Evolutionary conservation across 2,329 filamentous ascomycete species (phyloP), one percentile per base, ranked within the genome.

Genomic region (Trichoderma atroviride): DNA sequence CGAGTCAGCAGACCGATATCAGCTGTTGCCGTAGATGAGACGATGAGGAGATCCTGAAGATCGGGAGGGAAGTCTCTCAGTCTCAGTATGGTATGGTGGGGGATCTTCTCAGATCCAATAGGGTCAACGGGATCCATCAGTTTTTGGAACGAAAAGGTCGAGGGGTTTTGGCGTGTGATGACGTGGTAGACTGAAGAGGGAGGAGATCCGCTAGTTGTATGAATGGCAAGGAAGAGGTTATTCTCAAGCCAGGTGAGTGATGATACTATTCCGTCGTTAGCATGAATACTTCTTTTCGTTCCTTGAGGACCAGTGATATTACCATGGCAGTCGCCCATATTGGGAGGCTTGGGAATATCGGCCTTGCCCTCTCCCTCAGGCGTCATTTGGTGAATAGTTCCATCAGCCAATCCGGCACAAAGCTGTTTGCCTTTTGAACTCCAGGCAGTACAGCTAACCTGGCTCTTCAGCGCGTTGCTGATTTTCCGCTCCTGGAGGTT

Each of bases 391-490:
- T 87, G 87, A 64, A 91, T 89, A 14, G 89, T 90, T 69, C 96
- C 96, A 79, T 97, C 89, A 7, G 85, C 89, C 74, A 96, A 84
- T 19, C 96, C 96, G 73, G 93, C 94, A 56, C 97, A 90, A 55
- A 99, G 84, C 78, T 98, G 95, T 78, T 97, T 99, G 58, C 96
- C 96, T 77, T 91, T 93, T 71, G 89, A 91, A 79, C 96, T 99
- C 96, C 96, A 99, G 68, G 92, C 91, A 6, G 93, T 87, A 75
- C 92, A 96, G 77, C 90, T 94, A 33, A 97, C 94, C 59, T 91
- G 90, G 33, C 87, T 84, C 75, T 90, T 92, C 72, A 97, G 83
- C 0, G 75, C 83, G 72, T 82, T 86, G 40, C 92, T 92, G 72
- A 88, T 88, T 24, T 84, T 84, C 60, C 86, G 85, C 47, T 90